These are phyloP conservation scores for Triticum monococcum DNA, from an alignment of 176 grass and related monocot species.

Conservation along the genomic window DNA sequence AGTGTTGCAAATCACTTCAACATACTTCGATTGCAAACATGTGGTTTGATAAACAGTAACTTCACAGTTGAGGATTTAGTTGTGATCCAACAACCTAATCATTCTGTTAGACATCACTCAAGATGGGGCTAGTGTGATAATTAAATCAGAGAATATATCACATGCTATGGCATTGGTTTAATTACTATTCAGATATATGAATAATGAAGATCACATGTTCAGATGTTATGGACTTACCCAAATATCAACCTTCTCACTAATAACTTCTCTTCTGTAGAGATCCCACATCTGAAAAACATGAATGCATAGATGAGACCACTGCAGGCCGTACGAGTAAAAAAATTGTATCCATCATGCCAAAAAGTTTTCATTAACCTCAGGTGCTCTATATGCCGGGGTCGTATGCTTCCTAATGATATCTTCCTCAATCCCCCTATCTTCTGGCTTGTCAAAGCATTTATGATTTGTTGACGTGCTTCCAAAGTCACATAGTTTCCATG, in stretches of 20 bases:
- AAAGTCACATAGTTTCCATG: conserved; percentile 90
- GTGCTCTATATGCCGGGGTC: conserved; percentile 84
- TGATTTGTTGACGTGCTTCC: conserved; percentile 88
- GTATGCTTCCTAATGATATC: conserved; percentile 88
- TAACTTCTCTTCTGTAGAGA: conserved; percentile 86
- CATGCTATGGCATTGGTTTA: conserved; percentile 3
- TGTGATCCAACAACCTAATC: background rate
- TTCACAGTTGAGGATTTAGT: conserved; percentile 15
- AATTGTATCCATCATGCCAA: background rate
- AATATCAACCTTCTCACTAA: conserved; percentile 85
- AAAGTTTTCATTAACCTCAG: conserved; percentile 54
- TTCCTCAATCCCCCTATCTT: conserved; percentile 90
- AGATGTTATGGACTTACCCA: conserved; percentile 55
- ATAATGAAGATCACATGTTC: conserved; percentile 3
- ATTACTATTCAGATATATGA: conserved; percentile 1
- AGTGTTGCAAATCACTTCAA: conserved; percentile 10
- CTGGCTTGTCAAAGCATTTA: conserved; percentile 78
- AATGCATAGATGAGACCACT: conserved; percentile 10
- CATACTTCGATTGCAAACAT: conserved; percentile 5
- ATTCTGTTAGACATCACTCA: conserved; percentile 12
- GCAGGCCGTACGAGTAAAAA: background rate
- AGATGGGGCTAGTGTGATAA: background rate
- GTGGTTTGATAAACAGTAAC: background rate
- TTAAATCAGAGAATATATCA: background rate
- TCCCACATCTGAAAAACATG: conserved; percentile 84